Evolutionary conservation across 352 stramenopile genomes (phyloP).

Genomic region (Plasmopara muralis): DNA sequence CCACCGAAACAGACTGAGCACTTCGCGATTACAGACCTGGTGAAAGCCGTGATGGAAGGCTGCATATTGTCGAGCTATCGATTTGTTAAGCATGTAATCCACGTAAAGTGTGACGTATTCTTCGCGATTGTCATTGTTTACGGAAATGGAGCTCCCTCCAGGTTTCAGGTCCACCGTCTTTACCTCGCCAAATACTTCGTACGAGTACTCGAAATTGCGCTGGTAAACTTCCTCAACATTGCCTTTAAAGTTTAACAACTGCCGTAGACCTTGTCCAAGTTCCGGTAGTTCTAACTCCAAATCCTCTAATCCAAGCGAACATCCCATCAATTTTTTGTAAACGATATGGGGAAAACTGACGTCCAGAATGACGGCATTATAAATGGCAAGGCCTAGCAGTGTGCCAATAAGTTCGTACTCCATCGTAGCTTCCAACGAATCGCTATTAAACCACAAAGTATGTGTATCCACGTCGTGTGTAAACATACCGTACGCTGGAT

Average conservation of each 20-base stretch:
- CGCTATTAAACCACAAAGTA: constrained; percentile 75
- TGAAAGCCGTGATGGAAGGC: constrained; percentile 75
- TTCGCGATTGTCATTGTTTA: constrained; percentile 59
- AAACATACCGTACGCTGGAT: constrained; percentile 76
- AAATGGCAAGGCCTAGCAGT: constrained; percentile 72
- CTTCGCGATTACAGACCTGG: constrained; percentile 62
- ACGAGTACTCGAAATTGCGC: constrained; percentile 74
- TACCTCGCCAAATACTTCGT: constrained; percentile 71
- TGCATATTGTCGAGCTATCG: constrained; percentile 51
- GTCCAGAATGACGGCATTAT: constrained; percentile 81
- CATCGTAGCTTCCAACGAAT: constrained; percentile 75
- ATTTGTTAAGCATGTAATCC: constrained; percentile 61
- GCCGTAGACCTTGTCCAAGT: constrained; percentile 54
- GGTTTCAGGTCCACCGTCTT: constrained; percentile 76
- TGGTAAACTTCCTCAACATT: constrained; percentile 67
- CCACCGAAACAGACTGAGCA: constrained; percentile 73
- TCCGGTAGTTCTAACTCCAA: constrained; percentile 49
- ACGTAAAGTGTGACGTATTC: constrained; percentile 74
- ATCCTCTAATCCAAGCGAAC: constrained; percentile 43
- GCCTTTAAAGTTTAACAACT: constrained; percentile 60
- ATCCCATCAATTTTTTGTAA: constrained; percentile 79
- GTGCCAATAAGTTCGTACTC: constrained; percentile 85
- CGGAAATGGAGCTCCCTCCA: constrained; percentile 44
- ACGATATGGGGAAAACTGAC: constrained; percentile 74
- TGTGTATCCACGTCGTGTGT: constrained; percentile 66